These are phyloP conservation scores for Quercus mongolica DNA, from an alignment of 306 rosid genomes.

Conservation along the genomic window DNA sequence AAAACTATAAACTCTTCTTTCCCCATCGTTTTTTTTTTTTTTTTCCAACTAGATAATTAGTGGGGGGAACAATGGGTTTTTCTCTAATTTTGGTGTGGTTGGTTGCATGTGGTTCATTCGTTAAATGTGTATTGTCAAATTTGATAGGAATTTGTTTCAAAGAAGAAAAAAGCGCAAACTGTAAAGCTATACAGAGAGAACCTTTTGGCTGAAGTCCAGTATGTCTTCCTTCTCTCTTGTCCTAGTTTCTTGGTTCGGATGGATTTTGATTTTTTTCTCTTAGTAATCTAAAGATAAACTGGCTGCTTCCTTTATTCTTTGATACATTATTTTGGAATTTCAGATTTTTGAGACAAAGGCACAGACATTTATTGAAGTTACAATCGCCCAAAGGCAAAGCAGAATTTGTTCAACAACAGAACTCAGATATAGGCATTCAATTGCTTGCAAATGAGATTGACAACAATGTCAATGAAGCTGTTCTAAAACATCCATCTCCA, in stretches of 20 bases:
- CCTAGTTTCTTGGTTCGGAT: neutral
- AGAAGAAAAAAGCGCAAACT: slow-evolving; percentile 37
- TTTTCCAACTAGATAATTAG: neutral
- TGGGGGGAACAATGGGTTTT: neutral
- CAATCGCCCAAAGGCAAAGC: slow-evolving; percentile 21
- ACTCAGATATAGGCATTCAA: slow-evolving; percentile 10
- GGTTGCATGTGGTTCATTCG: neutral
- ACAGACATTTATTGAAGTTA: slow-evolving; percentile 21
- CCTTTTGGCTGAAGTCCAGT: slow-evolving; percentile 58
- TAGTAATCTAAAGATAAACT: neutral
- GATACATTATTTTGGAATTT: neutral
- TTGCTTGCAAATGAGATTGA: slow-evolving; percentile 18
- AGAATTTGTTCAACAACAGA: slow-evolving; percentile 8
- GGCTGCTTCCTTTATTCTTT: neutral
- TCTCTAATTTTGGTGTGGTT: neutral
- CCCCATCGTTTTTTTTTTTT: too few species aligned
- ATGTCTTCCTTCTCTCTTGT: slow-evolving; percentile 12
- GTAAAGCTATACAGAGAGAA: slow-evolving; percentile 25
- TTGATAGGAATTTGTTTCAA: slow-evolving; percentile 50
- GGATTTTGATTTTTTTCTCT: neutral
- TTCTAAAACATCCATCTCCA: slow-evolving; percentile 1
- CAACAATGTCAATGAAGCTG: slow-evolving; percentile 18
- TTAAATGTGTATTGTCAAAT: neutral
- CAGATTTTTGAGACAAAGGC: slow-evolving; percentile 59
- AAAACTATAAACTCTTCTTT: too few species aligned